These are phyloP conservation scores for Yamadazyma takamatsuzukensis DNA, from an alignment of 805 yeast species.

Conservation along the genomic window DNA sequence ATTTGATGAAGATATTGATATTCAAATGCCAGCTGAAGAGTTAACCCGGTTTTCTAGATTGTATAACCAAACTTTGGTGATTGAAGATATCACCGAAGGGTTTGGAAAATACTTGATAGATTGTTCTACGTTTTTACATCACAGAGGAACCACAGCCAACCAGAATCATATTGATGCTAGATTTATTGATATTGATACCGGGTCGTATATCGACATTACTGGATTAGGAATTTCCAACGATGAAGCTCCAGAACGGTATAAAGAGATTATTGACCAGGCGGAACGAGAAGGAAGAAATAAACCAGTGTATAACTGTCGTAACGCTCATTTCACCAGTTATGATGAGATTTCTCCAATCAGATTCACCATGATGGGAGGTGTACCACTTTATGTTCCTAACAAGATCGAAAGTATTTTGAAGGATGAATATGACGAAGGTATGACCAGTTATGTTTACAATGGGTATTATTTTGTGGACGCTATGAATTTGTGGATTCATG, in stretches of 20 bases:
- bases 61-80: constrained; percentile 25
- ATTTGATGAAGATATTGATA: constrained; percentile 26
- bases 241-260: constrained; percentile 11
- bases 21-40: constrained; percentile 26
- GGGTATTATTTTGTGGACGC: constrained; percentile 19
- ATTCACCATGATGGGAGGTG: constrained; percentile 53
- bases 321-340: constrained; percentile 50
- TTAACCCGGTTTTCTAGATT: constrained; percentile 17
- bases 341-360: constrained; percentile 50
- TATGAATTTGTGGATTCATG: constrained; percentile 17
- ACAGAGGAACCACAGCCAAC: constrained; percentile 17
- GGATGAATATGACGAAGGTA: constrained; percentile 17
- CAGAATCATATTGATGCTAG: constrained; percentile 38
- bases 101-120: constrained; percentile 25
- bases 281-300: constrained; percentile 6
- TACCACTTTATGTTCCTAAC: constrained; percentile 19
- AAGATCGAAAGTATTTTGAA: constrained; percentile 13
- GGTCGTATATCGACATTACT: constrained; percentile 40
- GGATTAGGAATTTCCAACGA: constrained; percentile 13
- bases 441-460: constrained; percentile 12
- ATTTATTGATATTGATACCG: constrained; percentile 57
- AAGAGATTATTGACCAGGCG: constrained; percentile 9
- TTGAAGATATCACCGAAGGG: constrained; percentile 29
- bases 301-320: constrained; percentile 45
- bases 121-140: constrained; percentile 25